A percentile compares a stretch with the other conserved stretches of the same genome.
Conservation (phyloP, 2,329 filamentous ascomycete species). For the Colletotrichum cereale region DNA sequence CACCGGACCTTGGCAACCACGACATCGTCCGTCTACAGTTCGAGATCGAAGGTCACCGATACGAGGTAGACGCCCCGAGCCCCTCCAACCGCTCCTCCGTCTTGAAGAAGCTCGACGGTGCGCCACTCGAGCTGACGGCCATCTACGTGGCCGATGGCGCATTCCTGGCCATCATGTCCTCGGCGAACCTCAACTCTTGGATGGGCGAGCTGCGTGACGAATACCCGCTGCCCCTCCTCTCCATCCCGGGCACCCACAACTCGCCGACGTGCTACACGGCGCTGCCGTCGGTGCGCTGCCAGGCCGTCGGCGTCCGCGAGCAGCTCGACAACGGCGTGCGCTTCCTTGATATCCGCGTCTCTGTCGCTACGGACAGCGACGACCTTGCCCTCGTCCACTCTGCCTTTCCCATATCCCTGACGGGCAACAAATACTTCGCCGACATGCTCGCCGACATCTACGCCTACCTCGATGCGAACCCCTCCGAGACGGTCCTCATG, state of each 20-base stretch:
- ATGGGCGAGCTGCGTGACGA: constrained; percentile 82
- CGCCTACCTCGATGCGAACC: constrained; percentile 81
- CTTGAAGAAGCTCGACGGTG: constrained; percentile 67
- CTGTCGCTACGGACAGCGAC: constrained; percentile 66
- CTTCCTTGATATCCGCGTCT: constrained; percentile 91
- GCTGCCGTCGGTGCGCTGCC: constrained; percentile 92
- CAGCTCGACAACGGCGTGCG: constrained; percentile 93
- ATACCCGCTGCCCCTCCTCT: constrained; percentile 82
- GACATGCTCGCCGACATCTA: constrained; percentile 79
- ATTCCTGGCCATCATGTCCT: constrained; percentile 76
- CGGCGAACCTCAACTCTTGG: constrained; percentile 78
- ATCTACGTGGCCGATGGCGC: constrained; percentile 71
- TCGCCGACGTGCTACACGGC: constrained; percentile 87
- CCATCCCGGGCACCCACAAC: constrained; percentile 96
- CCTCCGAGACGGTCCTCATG: constrained; percentile 85
- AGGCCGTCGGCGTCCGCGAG: constrained; percentile 80
- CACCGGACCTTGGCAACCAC: constrained; percentile 66
- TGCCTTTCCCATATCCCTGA: constrained; percentile 88
- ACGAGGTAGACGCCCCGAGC: constrained; percentile 80
- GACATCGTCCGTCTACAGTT: constrained; percentile 83
- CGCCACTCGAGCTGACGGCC: constrained; percentile 72
- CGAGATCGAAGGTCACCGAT: constrained; percentile 71
- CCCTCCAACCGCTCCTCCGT: constrained; percentile 69
- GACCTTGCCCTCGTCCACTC: constrained; percentile 87
- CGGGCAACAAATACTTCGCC: constrained; percentile 82